A percentile compares a stretch with the other conserved stretches of the same genome.
Evolutionary conservation across 2,329 filamentous ascomycete genomes (phyloP).

Genomic region (Aspergillus arachidicola): DNA sequence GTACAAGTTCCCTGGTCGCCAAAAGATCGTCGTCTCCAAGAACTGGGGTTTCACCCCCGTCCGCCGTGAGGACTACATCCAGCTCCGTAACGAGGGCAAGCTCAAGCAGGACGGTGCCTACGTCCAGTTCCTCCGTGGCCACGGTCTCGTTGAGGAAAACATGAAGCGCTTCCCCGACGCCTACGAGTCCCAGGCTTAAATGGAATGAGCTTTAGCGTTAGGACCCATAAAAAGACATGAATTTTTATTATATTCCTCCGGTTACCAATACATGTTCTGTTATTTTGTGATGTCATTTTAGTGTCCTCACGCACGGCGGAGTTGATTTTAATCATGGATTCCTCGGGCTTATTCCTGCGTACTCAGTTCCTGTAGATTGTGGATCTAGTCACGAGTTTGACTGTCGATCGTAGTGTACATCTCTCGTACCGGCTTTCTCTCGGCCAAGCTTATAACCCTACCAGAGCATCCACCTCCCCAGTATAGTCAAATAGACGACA

Average conservation of each 20-base stretch:
- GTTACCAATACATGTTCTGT: conserved; percentile 7
- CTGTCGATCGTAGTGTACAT: not conserved
- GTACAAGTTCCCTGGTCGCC: conserved; percentile 99
- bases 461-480: not conserved
- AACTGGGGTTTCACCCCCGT: conserved; percentile 99
- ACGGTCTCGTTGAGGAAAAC: conserved; percentile 83
- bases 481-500: no score
- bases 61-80: conserved; percentile 94
- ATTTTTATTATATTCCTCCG: conserved; percentile 10
- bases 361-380: not conserved
- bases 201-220: conserved; percentile 22
- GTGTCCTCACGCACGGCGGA: conserved; percentile 17
- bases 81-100: conserved; percentile 89
- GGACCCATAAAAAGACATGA: conserved; percentile 18
- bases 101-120: conserved; percentile 98
- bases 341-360: conserved; percentile 8
- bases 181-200: conserved; percentile 58
- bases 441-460: not conserved
- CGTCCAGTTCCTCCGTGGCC: conserved; percentile 97
- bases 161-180: conserved; percentile 93
- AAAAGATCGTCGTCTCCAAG: conserved; percentile 99
- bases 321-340: conserved; percentile 17
- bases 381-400: not conserved
- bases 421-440: not conserved
- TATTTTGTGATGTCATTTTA: conserved; percentile 14